These are phyloP conservation scores for Taphrina flavorubra DNA, from an alignment of 1,139 yeast genomes.

Conservation along the genomic window DNA sequence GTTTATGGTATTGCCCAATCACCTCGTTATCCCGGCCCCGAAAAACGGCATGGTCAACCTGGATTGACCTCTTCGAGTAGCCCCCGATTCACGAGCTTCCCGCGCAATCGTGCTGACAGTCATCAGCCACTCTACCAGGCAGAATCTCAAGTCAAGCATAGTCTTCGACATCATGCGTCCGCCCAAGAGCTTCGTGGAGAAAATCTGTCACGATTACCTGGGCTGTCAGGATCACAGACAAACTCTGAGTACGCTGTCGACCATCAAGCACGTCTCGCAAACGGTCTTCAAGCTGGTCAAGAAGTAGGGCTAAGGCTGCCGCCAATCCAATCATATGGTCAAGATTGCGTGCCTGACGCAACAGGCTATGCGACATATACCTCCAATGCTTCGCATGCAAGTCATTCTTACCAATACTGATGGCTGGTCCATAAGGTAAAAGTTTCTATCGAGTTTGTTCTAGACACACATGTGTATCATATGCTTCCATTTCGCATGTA, in stretches of 20 bases:
- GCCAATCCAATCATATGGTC: slow-evolving; percentile 1
- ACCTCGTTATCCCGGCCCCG: not conserved
- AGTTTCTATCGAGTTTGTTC: too few species aligned
- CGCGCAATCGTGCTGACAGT: not conserved
- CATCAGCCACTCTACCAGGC: not conserved
- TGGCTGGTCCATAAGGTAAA: not conserved
- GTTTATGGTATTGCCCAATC: not conserved
- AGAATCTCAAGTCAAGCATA: not conserved
- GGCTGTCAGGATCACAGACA: not conserved
- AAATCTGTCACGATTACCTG: not conserved
- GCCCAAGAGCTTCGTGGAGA: not conserved
- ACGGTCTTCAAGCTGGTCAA: not conserved
- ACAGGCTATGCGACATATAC: not conserved
- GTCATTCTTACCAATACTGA: slow-evolving; percentile 2
- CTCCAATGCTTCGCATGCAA: too few species aligned
- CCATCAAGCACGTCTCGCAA: slow-evolving; percentile 4
- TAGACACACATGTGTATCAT: not conserved
- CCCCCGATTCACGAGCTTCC: not conserved
- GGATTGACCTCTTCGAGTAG: not conserved
- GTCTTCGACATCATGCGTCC: not conserved
- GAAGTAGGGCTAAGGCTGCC: slow-evolving; percentile 3
- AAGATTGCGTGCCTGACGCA: not conserved
- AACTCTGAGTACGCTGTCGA: not conserved
- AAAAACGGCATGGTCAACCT: not conserved
- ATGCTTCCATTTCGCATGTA: not conserved